phyloP scores from a whole-genome alignment of 2,329 filamentous ascomycete genomes.

The Colletotrichum sp. region DNA sequence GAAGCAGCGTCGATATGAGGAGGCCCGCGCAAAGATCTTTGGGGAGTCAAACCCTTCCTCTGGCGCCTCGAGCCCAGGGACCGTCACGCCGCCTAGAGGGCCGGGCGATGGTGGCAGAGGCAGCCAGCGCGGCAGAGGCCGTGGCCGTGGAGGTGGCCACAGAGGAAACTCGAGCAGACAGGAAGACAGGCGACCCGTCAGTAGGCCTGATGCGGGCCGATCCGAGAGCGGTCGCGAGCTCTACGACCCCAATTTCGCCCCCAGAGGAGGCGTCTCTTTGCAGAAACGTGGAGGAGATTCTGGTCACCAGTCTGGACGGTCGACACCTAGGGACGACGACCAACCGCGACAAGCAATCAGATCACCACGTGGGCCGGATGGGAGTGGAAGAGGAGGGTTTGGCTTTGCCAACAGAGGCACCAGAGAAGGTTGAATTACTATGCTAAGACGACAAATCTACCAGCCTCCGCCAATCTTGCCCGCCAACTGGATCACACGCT shows the following conservation, averaged over 20 bases:
- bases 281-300: conserved; percentile 48
- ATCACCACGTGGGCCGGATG: conserved; percentile 79
- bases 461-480: conserved; percentile 93
- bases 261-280: conserved; percentile 62
- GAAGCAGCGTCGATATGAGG: conserved; percentile 89
- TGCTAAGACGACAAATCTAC: conserved; percentile 52
- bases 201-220: conserved; percentile 22
- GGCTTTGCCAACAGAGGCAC: conserved; percentile 73
- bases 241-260: conserved; percentile 77
- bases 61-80: conserved; percentile 67
- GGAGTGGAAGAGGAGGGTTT: conserved; percentile 77
- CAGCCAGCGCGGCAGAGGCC: conserved; percentile 46
- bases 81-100: conserved; percentile 61
- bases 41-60: conserved; percentile 64
- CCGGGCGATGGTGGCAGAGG: conserved; percentile 45
- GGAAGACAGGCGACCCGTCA: conserved; percentile 30
- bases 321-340: conserved; percentile 63
- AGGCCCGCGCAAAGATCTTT: conserved; percentile 87
- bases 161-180: conserved; percentile 33
- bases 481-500: conserved; percentile 86
- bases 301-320: conserved; percentile 41
- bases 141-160: conserved; percentile 49
- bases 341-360: conserved; percentile 74
- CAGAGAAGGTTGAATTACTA: conserved; percentile 45
- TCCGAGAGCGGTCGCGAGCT: conserved; percentile 60